Conservation (phyloP, 306 rosid species). For the Begonia peltatifolia region DNA sequence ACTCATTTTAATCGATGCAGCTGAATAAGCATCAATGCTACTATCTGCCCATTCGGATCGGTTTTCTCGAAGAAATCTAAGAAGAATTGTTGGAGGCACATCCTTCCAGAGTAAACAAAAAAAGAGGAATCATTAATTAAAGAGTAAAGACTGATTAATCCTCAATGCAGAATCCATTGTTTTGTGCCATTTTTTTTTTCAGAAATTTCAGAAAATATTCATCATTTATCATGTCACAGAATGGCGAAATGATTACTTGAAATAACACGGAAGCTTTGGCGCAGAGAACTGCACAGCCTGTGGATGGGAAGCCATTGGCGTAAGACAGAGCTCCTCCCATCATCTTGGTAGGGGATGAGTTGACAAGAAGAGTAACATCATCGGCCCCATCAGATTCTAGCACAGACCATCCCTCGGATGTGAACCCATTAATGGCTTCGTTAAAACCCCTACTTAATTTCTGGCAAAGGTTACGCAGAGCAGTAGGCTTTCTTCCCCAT, state of each 20-base stretch:
- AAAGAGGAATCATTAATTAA: constrained; percentile 5
- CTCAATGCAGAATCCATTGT: too few species aligned
- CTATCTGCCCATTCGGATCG: constrained; percentile 99
- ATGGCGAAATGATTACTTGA: constrained; percentile 33
- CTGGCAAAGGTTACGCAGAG: constrained; percentile 79
- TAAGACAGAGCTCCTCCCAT: constrained; percentile 57
- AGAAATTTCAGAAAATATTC: too few species aligned
- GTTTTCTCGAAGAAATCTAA: constrained; percentile 86
- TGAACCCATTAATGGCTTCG: constrained; percentile 90
- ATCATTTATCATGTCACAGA: too few species aligned
- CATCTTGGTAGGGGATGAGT: constrained; percentile 80
- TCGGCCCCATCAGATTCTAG: constrained; percentile 90
- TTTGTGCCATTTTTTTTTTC: too few species aligned
- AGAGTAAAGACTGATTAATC: neutral
- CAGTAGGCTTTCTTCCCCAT: constrained; percentile 95
- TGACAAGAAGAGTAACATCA: constrained; percentile 87
- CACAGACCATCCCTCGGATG: constrained; percentile 93
- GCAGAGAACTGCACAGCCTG: constrained; percentile 63
- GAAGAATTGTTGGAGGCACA: constrained; percentile 93
- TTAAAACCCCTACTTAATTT: constrained; percentile 89
- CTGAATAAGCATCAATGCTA: constrained; percentile 92
- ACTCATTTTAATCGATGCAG: constrained; percentile 81
- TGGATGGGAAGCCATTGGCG: constrained; percentile 60
- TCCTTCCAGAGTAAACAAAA: constrained; percentile 29
- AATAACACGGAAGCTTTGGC: constrained; percentile 96